Base-by-base conservation (phyloP, 129 eudicot species). In the Lonicera japonica region DNA sequence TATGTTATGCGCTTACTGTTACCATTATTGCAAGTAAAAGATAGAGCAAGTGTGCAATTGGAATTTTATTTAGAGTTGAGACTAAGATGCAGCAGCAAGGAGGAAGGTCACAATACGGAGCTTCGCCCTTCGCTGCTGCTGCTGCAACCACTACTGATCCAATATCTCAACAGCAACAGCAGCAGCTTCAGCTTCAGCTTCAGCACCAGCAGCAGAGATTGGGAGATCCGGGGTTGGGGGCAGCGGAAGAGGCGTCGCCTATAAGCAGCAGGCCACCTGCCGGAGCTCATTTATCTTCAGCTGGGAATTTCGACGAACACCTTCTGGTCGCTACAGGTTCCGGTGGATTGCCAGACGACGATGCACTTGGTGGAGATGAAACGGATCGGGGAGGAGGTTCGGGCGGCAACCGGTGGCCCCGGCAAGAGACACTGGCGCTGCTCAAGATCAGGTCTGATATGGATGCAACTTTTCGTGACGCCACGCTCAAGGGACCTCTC, bases 361-460 rank as follows among this genome's bases (percentile, higher is more conserved):
- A 65, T 70, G 61, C 64, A 24, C 79, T 43, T 4, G 50, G 50
- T 10, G 50, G 50, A 1, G 50, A 43, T 43, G 50, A 43, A 2
- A 11, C 14, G 16, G 50, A 43, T 43, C 50, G 50, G 16, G 50
- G 50, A 1, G 50, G 83, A 61, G 73, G 45, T 50, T 48, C 83
- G 29, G 71, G 80, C 10, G 84, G 84, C 0, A 80, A 80, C 72
- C 58, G 85, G 69, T 80, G 85, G 85, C 85, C 78, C 15, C 67
- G 75, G 23, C 85, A 80, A 62, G 85, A 80, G 67, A 80, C 85
- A 15, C 64, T 80, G 63, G 85, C 85, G 12, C 69, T 80, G 54
- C 70, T 80, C 48, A 71, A 72, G 67, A 80, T 80, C 65, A 75
- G 85, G 66, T 80, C 81, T 11, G 81, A 80, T 40, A 80, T 80